Base-by-base conservation (phyloP, 1,139 yeast genomes). In the Candida smagusa region DNA sequence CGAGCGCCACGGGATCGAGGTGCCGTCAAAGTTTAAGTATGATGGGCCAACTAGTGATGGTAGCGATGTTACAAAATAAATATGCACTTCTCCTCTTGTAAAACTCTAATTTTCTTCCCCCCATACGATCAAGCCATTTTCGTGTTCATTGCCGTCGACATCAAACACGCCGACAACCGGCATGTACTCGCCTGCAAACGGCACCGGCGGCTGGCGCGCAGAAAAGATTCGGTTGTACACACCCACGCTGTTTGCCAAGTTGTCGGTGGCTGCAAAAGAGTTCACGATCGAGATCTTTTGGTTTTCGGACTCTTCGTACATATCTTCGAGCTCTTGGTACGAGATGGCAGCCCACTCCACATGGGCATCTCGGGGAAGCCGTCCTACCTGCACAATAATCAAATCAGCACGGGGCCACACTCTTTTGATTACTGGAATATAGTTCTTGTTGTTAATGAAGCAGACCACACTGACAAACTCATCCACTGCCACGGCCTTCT, bases 271-370 rank as follows among this genome's bases (percentile, higher is more conserved):
- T 9, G 55, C 35, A 2, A 52, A 46, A 47, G 43, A 11, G 21
- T 31, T 28, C 25, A 24, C 28, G 19, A 36, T 26, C 8, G 30
- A 24, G 6, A 30, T 40, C 24, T 41, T 36, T 11, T 35, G 43
- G n/a, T 65, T 74, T 21, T 68, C 72, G 25, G 57, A 56, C 34
- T 72, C 74, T 28, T 70, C 76, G 37, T 71, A 66, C 52, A 64
- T 53, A 2, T 54, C 61, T 2, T 53, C 58, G 3, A 62, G 35
- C 23, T 62, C 59, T 40, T 68, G 68, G 47, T 65, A 77, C 6
- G 77, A 58, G 5, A 73, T 48, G 1, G 89, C 90, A 30, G 85
- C 77, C 94, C 96, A 87, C 61, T 90, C 97, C 12, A 84, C 75
- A 9, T 58, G 53, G 0, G 96, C 94, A 27, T 70, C 69, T 34